Base-by-base conservation (phyloP, 768 basidiomycete species). In the Phylloporus arenicola region DNA sequence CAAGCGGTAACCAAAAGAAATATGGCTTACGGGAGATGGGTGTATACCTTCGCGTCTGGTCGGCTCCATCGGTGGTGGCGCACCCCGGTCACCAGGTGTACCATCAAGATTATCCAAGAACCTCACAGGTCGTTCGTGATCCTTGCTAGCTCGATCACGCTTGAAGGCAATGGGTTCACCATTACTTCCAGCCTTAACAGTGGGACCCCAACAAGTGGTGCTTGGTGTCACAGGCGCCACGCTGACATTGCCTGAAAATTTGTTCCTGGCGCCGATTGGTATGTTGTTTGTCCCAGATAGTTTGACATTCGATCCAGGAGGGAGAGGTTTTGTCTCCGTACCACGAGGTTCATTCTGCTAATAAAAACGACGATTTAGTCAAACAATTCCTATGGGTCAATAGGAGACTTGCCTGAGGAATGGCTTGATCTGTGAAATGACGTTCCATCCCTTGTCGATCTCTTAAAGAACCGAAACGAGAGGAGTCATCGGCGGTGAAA, bases 231-330 rank as follows among this genome's bases (percentile, higher is more conserved):
- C 17, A 6, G 33, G 17, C 6, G 43, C 46, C 22, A 41, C 34
- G 6, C 51, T 41, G 3, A 38, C 44, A 19, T 48, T 60, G 25
- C 43, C 29, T 6, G 51, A n/a, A 51, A 64, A 61, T 17, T 62
- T 70, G 43, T 51, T 60, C 41, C 64, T 55, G 7, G 49, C 46
- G 16, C 68, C 68, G 24, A 68, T 67, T 14, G 67, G 67, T 45
- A 51, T 60, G 27, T 59, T 69, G 48, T 70, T 68, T 20, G 67
- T 67, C 20, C 67, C 67, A 3, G 67, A 68, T 9, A 69, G 33
- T 22, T 63, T 65, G 22, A 63, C 17, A 13, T 52, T 60, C 14
- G 62, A 51, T 29, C 57, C 63, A 24, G 48, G 33, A 14, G 48
- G 51, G 9, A 45, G 47, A 6, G 46, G 34, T 24, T 61, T 55